Evolutionary conservation across 805 yeast species (phyloP), one percentile per base, ranked within the genome.

Genomic region (Sugiyamaella americana): DNA sequence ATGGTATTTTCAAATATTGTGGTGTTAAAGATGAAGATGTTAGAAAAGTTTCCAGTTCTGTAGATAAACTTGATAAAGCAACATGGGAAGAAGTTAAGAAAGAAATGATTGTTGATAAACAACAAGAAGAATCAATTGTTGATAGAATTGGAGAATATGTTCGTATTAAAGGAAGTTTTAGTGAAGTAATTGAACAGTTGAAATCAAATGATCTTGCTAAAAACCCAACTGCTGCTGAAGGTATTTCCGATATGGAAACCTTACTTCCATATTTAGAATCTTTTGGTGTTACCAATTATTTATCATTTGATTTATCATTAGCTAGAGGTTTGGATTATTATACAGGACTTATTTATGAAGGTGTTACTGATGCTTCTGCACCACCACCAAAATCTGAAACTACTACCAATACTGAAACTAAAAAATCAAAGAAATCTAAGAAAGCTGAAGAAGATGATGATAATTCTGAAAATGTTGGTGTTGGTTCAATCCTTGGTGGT

Each of bases 271-370:
- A 86, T 58, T 74, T 84, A 11, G 86, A 86, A 54, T 94, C 96
- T 4, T 87, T 87, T 59, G 84, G 75, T n/a, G 51, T 53, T 18
- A 75, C 75, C 45, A 53, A 72, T 11, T 77, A 67, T 66, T 73
- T 87, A 51, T 82, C 91, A 10, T 91, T 93, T 57, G 98, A 93
- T 67, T 75, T 93, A 67, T 89, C 98, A 2, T 73, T 93, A 55
- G 98, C 98, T 37, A 82, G 98, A 74, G 98, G 98, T 42, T 77
- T 93, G 59, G 98, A 93, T 68, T 93, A 93, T 69, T 93, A 93
- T 71, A 93, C 98, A 11, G 98, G 98, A 34, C 75, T 93, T 54
- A 93, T 93, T 55, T 93, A 88, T 68, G 98, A 93, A 68, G 96
- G 93, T 43, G 98, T 93, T 40, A 93, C 98, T 13, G 74, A 82